Conservation (phyloP, 1,139 yeast species). For the Kodamaea sp. region DNA sequence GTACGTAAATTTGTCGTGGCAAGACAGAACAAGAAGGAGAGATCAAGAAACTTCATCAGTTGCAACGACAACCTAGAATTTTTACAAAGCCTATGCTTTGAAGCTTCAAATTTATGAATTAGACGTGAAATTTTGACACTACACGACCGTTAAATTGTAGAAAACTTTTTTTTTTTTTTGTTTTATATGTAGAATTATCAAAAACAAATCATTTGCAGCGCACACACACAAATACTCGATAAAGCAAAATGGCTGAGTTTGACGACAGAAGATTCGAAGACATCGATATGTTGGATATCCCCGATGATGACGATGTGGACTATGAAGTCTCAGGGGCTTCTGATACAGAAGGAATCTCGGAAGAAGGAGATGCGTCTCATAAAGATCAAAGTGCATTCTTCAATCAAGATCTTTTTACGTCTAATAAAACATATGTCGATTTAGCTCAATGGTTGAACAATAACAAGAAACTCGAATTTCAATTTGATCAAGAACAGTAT, state of each 20-base stretch:
- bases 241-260: constrained; percentile 1
- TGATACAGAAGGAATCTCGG: constrained; percentile 28
- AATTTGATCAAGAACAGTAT: constrained; percentile 28
- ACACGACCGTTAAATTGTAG: neutral
- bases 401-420: constrained; percentile 9
- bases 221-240: too few species aligned
- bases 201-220: too few species aligned
- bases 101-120: constrained; percentile 3
- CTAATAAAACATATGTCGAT: constrained; percentile 20
- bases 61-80: constrained; percentile 4
- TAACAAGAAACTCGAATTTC: constrained; percentile 26
- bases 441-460: constrained; percentile 39
- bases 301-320: constrained; percentile 33
- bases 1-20: constrained; percentile 15
- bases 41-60: constrained; percentile 1
- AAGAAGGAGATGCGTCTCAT: neutral
- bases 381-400: constrained; percentile 1
- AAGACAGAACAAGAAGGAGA: constrained; percentile 2
- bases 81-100: constrained; percentile 6
- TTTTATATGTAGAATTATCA: neutral
- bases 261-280: constrained; percentile 29
- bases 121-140: neutral
- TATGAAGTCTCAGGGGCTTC: constrained; percentile 20
- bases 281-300: constrained; percentile 47
- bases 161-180: neutral